Conservation (phyloP, 2,329 filamentous ascomycete species). For the Monascus ruber region DNA sequence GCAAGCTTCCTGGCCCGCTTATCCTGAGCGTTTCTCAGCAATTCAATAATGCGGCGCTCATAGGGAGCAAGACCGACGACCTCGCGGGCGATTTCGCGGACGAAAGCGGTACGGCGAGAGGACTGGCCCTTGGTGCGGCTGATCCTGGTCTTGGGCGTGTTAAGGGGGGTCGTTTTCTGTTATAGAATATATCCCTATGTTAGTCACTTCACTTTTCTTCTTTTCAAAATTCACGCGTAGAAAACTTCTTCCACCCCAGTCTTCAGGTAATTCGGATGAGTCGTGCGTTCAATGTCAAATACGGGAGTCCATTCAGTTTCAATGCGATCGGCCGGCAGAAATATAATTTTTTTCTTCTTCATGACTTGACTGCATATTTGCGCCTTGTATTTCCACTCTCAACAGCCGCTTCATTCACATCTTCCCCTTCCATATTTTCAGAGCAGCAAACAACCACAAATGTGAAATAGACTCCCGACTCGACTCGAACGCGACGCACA, state of each 20-base stretch:
- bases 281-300: neutral
- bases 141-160: conserved; percentile 63
- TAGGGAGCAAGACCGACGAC: conserved; percentile 90
- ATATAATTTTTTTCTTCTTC: no score
- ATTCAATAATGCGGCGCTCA: conserved; percentile 97
- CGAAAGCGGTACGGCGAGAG: conserved; percentile 94
- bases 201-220: conserved; percentile 17
- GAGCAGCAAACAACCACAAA: conserved; percentile 1
- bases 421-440: neutral
- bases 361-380: neutral
- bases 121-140: conserved; percentile 87
- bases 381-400: neutral
- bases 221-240: neutral
- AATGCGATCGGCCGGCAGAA: neutral
- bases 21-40: conserved; percentile 98
- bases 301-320: conserved; percentile 1
- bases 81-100: conserved; percentile 96
- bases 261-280: no score
- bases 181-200: conserved; percentile 28
- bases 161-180: conserved; percentile 71
- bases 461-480: conserved; percentile 4
- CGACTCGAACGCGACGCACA: conserved; percentile 8
- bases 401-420: conserved; percentile 1
- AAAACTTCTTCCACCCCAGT: no score
- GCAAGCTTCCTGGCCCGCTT: conserved; percentile 98